These are phyloP conservation scores for Cicer pinnatifidum DNA, from an alignment of 306 rosid genomes.

Conservation along the genomic window DNA sequence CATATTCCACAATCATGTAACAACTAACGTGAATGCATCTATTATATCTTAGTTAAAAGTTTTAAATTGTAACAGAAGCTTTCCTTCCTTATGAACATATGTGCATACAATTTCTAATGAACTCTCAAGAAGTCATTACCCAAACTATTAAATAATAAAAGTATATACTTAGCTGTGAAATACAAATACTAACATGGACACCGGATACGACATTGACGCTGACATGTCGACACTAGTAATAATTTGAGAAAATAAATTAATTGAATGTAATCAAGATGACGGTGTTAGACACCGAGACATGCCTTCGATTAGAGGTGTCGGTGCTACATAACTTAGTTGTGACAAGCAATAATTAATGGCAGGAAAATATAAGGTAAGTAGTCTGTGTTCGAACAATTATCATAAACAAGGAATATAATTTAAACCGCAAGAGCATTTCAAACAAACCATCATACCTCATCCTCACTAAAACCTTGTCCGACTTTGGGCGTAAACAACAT, in stretches of 20 bases:
- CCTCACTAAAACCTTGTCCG: slow-evolving; percentile 93
- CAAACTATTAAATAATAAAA: no score
- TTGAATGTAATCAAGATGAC: no score
- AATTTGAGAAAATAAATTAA: no score
- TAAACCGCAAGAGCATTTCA: slow-evolving; percentile 33
- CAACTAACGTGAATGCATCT: slow-evolving; percentile 9
- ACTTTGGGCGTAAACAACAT: slow-evolving; percentile 85
- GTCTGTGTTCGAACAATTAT: slow-evolving; percentile 12
- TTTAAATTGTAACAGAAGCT: slow-evolving; percentile 9
- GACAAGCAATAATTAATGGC: neutral
- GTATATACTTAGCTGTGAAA: no score
- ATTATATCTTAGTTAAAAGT: neutral
- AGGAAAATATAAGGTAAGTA: neutral
- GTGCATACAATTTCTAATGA: slow-evolving; percentile 11
- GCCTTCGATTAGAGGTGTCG: no score
- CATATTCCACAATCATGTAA: slow-evolving; percentile 13
- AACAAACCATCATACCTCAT: slow-evolving; percentile 69
- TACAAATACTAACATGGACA: no score
- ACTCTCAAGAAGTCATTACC: neutral
- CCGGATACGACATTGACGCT: no score
- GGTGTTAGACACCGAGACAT: no score
- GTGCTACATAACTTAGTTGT: neutral
- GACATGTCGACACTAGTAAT: no score
- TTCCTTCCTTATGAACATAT: slow-evolving; percentile 26
- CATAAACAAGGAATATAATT: slow-evolving; percentile 36